These are phyloP conservation scores for Sporothrix luriei DNA, from an alignment of 2,329 filamentous ascomycete genomes.

Conservation along the genomic window DNA sequence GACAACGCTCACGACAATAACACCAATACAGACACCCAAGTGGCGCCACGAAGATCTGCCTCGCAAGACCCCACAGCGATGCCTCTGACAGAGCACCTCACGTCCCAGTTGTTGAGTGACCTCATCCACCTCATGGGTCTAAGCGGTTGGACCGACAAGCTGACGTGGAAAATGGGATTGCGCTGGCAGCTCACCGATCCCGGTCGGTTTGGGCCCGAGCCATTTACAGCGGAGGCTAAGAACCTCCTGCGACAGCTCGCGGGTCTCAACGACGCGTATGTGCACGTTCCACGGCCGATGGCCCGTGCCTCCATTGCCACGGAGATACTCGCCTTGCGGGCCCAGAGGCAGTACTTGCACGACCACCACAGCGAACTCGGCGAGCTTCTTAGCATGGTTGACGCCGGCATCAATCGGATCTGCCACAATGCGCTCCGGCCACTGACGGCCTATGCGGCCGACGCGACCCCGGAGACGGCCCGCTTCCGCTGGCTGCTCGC, in stretches of 20 bases:
- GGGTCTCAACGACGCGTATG: not conserved
- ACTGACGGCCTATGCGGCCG: not conserved
- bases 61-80: not conserved
- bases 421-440: slow-evolving; percentile 24
- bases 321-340: not conserved
- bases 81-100: not conserved
- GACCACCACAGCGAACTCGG: not conserved
- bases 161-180: slow-evolving; percentile 31
- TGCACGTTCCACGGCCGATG: not conserved
- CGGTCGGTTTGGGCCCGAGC: slow-evolving; percentile 1
- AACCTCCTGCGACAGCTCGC: slow-evolving; percentile 21
- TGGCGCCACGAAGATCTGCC: not conserved
- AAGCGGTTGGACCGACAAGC: slow-evolving; percentile 32
- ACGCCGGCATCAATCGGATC: not conserved
- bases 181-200: not conserved
- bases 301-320: not conserved
- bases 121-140: slow-evolving; percentile 32
- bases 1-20: not conserved
- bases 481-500: slow-evolving; percentile 28
- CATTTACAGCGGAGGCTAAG: slow-evolving; percentile 9
- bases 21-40: not conserved
- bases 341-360: slow-evolving; percentile 23
- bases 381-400: not conserved
- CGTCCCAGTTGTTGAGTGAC: not conserved
- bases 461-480: not conserved